Percentiles rank a stretch among this genome's conserved stretches.
phyloP scores from a whole-genome alignment of 2,329 filamentous ascomycete genomes.

The Graphilbum fragrans region DNA sequence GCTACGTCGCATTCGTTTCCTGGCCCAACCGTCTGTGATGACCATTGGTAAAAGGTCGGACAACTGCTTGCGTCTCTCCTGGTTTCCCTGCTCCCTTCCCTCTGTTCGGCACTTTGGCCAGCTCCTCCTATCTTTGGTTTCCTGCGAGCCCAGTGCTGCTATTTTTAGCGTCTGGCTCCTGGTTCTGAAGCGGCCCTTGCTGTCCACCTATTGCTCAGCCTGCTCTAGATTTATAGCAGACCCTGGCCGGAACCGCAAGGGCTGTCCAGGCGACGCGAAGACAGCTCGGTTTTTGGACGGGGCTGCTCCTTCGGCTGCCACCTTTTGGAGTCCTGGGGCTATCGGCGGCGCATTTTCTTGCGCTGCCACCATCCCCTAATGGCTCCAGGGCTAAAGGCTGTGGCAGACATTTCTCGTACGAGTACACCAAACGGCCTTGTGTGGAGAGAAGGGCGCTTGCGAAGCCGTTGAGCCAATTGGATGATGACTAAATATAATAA shows the following conservation, averaged over 20 bases:
- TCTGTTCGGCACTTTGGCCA: neutral
- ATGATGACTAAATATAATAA: slow-evolving; percentile 38
- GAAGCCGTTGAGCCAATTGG: slow-evolving; percentile 38
- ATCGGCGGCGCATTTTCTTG: neutral
- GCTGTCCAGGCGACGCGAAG: neutral
- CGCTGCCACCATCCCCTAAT: neutral
- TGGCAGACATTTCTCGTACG: slow-evolving; percentile 29
- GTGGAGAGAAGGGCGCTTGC: neutral
- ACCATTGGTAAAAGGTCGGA: slow-evolving; percentile 37
- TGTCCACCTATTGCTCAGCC: neutral
- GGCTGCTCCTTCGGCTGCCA: slow-evolving; percentile 1
- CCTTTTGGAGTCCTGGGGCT: slow-evolving; percentile 5
- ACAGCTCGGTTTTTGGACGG: neutral
- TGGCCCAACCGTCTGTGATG: slow-evolving; percentile 25
- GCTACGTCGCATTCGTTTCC: neutral
- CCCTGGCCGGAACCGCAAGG: neutral
- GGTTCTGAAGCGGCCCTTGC: neutral
- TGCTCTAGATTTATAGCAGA: neutral
- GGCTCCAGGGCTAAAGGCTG: slow-evolving; percentile 52
- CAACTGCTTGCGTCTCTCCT: slow-evolving; percentile 18
- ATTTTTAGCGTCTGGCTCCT: neutral
- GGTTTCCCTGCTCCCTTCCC: slow-evolving; percentile 15
- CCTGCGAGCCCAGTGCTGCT: too few species aligned
- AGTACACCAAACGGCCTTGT: neutral
- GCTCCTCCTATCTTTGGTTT: too few species aligned